Evolutionary conservation across 2,329 filamentous ascomycete genomes (phyloP).

Genomic region (Lomentospora prolificans): DNA sequence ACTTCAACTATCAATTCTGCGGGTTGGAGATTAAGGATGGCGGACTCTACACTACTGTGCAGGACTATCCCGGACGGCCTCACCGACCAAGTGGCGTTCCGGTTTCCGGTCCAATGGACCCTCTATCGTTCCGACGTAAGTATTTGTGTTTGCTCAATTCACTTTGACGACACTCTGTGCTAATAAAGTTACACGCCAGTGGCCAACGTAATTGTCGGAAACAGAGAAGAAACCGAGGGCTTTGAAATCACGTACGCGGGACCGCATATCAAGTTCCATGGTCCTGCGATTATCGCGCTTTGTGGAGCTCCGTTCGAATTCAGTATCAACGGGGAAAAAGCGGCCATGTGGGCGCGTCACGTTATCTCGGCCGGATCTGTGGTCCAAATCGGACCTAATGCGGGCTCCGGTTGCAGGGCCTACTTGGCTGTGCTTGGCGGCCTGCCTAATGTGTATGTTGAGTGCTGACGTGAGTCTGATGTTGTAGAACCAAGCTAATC

Average conservation of each 20-base stretch:
- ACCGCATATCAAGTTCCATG: conserved; percentile 46
- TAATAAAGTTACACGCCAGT: conserved; percentile 18
- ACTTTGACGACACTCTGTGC: neutral
- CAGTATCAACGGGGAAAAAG: conserved; percentile 34
- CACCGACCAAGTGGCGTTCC: conserved; percentile 47
- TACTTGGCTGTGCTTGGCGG: conserved; percentile 45
- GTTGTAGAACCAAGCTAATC: neutral
- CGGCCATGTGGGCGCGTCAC: conserved; percentile 47
- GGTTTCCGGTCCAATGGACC: conserved; percentile 52
- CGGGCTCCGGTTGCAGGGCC: conserved; percentile 41
- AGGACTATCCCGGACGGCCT: conserved; percentile 49
- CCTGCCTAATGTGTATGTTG: conserved; percentile 23
- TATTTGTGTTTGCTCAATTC: neutral
- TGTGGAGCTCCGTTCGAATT: conserved; percentile 45
- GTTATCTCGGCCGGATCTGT: conserved; percentile 39
- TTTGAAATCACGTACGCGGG: conserved; percentile 53
- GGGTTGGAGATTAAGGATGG: conserved; percentile 46
- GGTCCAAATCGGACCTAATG: conserved; percentile 37
- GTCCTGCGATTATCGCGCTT: conserved; percentile 42
- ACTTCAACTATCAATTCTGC: conserved; percentile 16
- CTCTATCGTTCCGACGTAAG: conserved; percentile 36
- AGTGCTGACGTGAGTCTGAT: neutral
- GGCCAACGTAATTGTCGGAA: conserved; percentile 51
- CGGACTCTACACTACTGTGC: conserved; percentile 47
- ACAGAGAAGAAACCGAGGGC: conserved; percentile 37